phyloP scores from a whole-genome alignment of 2,329 filamentous ascomycete species.

The Raffaelea ambrosiae region DNA sequence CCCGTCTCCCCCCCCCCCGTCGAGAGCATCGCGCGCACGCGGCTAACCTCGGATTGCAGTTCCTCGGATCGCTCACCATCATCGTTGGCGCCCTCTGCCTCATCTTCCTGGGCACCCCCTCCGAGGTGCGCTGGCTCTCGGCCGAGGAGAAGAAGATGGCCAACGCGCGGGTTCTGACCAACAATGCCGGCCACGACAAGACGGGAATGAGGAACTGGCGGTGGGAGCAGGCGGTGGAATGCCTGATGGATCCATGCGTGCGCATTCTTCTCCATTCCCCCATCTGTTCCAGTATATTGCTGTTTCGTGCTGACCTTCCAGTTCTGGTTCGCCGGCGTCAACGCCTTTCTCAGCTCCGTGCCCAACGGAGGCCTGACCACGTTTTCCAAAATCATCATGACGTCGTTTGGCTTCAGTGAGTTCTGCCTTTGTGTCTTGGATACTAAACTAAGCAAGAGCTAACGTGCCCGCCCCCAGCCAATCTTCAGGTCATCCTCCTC shows the following conservation, averaged over 20 bases:
- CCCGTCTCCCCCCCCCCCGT: too few species aligned
- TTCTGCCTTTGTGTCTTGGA: too few species aligned
- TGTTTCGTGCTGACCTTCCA: slow-evolving; percentile 3
- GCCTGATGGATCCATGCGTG: slow-evolving; percentile 20
- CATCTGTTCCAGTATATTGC: too few species aligned
- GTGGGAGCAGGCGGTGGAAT: slow-evolving; percentile 28
- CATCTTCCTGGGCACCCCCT: slow-evolving; percentile 26
- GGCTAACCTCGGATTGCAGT: too few species aligned
- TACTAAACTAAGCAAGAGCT: too few species aligned
- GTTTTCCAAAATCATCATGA: slow-evolving; percentile 25
- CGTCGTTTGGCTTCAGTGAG: slow-evolving; percentile 24
- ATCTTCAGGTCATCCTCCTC: slow-evolving; percentile 26
- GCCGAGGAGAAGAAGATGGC: slow-evolving; percentile 27
- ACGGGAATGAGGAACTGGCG: slow-evolving; percentile 27
- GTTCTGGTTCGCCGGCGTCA: slow-evolving; percentile 28
- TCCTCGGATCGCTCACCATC: slow-evolving; percentile 25
- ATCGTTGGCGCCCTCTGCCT: slow-evolving; percentile 23
- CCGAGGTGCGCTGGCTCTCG: slow-evolving; percentile 27
- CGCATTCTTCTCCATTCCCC: too few species aligned
- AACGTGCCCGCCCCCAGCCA: slow-evolving; percentile 14
- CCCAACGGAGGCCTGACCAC: slow-evolving; percentile 26
- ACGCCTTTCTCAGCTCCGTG: slow-evolving; percentile 26
- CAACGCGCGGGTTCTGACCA: slow-evolving; percentile 23
- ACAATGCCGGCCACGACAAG: slow-evolving; percentile 27
- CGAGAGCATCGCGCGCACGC: too few species aligned